Evolutionary conservation across 352 stramenopile genomes (phyloP).

Genomic region (Pythium folliculosum): DNA sequence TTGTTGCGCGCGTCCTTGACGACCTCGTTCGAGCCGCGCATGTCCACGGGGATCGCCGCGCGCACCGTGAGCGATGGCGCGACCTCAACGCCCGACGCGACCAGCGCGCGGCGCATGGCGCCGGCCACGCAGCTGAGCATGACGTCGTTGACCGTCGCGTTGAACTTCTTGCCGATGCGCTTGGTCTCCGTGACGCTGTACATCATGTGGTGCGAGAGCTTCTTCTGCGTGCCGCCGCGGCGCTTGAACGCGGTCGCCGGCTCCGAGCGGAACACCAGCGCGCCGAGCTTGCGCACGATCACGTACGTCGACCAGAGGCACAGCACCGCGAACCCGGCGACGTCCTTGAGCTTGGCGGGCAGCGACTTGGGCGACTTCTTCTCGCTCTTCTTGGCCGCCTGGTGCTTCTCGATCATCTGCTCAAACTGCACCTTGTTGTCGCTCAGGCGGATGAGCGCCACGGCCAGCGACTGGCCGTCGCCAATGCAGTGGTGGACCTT

Average conservation of each 20-base stretch:
- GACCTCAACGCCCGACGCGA: constrained; percentile 41
- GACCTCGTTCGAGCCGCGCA: constrained; percentile 67
- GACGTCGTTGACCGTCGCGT: constrained; percentile 78
- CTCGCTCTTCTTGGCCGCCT: constrained; percentile 32
- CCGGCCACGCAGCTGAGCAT: constrained; percentile 79
- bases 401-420: constrained; percentile 58
- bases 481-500: constrained; percentile 81
- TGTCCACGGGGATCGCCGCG: constrained; percentile 77
- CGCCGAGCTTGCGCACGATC: constrained; percentile 52
- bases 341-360: constrained; percentile 29
- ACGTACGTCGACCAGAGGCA: constrained; percentile 61
- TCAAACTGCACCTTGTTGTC: constrained; percentile 70
- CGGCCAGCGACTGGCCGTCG: constrained; percentile 67
- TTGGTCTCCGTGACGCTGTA: constrained; percentile 78
- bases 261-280: constrained; percentile 54
- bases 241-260: constrained; percentile 70
- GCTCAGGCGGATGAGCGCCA: constrained; percentile 65
- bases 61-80: constrained; percentile 53
- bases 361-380: constrained; percentile 38
- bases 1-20: constrained; percentile 69
- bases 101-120: constrained; percentile 72
- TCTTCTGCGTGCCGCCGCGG: constrained; percentile 56
- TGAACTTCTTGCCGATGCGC: constrained; percentile 63
- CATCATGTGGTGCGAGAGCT: constrained; percentile 67
- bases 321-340: constrained; percentile 35